phyloP scores from a whole-genome alignment of 2,329 filamentous ascomycete species.

The Beauveria varroae region DNA sequence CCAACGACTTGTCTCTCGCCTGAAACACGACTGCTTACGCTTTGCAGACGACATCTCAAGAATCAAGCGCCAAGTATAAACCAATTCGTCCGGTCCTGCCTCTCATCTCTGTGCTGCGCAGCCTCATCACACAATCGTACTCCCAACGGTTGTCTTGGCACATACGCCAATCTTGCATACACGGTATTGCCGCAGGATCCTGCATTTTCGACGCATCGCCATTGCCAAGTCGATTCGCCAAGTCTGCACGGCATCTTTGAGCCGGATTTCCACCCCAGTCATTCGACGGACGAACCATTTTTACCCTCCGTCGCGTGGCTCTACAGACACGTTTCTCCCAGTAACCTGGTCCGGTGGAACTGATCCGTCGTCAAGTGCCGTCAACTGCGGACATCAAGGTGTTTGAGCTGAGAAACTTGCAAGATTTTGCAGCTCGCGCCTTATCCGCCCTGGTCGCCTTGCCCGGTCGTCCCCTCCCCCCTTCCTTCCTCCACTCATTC shows the following conservation, averaged over 20 bases:
- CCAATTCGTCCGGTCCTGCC: no score
- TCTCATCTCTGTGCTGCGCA: background rate
- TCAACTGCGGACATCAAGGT: constrained; percentile 9
- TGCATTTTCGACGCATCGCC: background rate
- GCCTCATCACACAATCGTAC: background rate
- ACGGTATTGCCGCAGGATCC: background rate
- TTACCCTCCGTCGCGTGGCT: background rate
- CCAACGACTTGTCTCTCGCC: no score
- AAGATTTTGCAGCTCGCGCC: constrained; percentile 5
- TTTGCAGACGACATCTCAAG: background rate
- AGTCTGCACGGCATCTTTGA: constrained; percentile 6
- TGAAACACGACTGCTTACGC: background rate
- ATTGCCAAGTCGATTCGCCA: constrained; percentile 5
- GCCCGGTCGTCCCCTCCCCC: background rate
- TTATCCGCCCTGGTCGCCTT: background rate
- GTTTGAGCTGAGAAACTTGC: constrained; percentile 5
- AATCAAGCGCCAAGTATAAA: background rate
- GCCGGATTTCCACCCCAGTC: background rate
- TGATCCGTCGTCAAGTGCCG: background rate
- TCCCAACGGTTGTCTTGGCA: background rate
- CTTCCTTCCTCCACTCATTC: background rate
- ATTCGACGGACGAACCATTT: background rate
- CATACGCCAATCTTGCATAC: background rate
- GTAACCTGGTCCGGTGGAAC: background rate
- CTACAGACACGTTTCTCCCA: background rate